phyloP scores from a whole-genome alignment of 2,329 filamentous ascomycete species.

The Penicillium sp. region DNA sequence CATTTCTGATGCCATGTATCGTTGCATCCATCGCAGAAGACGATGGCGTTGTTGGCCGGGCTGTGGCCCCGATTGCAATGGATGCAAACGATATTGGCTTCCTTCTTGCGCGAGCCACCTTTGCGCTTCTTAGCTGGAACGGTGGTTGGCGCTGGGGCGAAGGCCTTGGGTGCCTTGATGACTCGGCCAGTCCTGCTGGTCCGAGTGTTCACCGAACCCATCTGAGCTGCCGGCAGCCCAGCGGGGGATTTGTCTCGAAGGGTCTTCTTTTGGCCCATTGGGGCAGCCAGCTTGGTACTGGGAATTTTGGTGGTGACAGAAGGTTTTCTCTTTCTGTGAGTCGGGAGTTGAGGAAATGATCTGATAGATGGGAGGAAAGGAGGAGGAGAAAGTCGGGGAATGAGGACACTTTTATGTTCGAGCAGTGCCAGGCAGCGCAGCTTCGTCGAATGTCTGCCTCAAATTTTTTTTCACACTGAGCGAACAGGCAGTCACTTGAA shows the following conservation, averaged over 20 bases:
- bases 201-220: constrained; percentile 1
- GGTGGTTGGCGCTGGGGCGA: constrained; percentile 28
- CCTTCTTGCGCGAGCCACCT: constrained; percentile 50
- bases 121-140: constrained; percentile 29
- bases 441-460: background rate
- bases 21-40: constrained; percentile 83
- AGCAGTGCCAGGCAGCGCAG: background rate
- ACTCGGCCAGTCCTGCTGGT: constrained; percentile 15
- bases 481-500: background rate
- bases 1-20: constrained; percentile 79
- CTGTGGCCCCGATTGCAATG: constrained; percentile 72
- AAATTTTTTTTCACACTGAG: background rate
- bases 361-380: background rate
- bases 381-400: background rate
- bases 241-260: background rate
- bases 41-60: constrained; percentile 74
- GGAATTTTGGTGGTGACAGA: background rate
- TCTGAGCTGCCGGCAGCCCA: background rate
- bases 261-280: background rate
- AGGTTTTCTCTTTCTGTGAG: background rate
- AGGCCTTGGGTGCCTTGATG: constrained; percentile 11
- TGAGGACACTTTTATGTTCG: background rate
- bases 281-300: background rate
- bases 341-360: background rate
- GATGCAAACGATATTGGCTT: constrained; percentile 61